Base-by-base conservation (phyloP, 768 basidiomycete species). In the Kwoniella dendrophila region DNA sequence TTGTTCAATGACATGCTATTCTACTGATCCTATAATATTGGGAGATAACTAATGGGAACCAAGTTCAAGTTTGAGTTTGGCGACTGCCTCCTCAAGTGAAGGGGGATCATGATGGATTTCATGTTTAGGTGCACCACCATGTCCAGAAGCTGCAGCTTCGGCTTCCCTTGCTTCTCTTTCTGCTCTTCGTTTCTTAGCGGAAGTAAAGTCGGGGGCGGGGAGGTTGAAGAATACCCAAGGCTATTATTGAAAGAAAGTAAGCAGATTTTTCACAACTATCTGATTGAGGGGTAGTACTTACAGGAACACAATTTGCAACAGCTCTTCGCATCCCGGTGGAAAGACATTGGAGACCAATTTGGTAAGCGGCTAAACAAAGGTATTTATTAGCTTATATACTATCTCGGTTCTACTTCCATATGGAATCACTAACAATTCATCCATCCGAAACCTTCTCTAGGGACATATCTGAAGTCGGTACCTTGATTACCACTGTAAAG, bases 371-470 rank as follows among this genome's bases (percentile, higher is more conserved):
- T 92, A 70, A 41, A 62, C n/a, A 51, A 27, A 36, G 53, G 34
- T 36, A 26, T 49, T 44, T 27, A 49, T 49, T 4, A 49, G 24
- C 8, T 14, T 27, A 49, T 7, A 8, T 22, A 33, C 18, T 10
- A 33, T 7, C 7, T 51, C 16, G 3, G 3, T n/a, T 32, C 49
- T 7, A 29, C 22, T n/a, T n/a, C n/a, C n/a, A n/a, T n/a, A n/a
- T n/a, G n/a, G n/a, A 6, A 5, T 38, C 11, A 81, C 87, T 63
- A 71, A 92, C 91, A 84, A 65, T 95, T 95, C 90, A 93, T 96
- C 95, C 93, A 97, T 8, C 95, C 95, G 75, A 98, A 99, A 56
- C 95, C 95, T 80, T 98, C 95, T 14, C 93, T 85, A 51, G 94
- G 94, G 44, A 97, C 90, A 85, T 94, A 87, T 82, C 94, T 92